phyloP scores from a whole-genome alignment of 768 basidiomycete genomes.

The Pleurotus sapidus region DNA sequence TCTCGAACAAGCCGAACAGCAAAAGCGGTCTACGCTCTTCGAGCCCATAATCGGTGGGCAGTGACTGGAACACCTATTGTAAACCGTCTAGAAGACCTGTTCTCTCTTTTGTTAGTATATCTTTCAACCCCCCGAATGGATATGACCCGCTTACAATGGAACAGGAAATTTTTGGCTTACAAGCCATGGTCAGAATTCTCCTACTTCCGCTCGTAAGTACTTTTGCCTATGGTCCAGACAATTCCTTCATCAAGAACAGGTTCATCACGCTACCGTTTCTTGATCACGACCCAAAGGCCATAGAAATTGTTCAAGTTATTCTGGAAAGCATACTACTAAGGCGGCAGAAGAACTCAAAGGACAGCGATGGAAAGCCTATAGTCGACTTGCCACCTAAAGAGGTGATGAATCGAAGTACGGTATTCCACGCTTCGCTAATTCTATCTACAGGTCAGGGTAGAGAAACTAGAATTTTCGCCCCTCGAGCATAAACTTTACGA shows the following conservation, averaged over 20 bases:
- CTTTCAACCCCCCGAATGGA: not conserved
- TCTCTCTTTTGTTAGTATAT: conserved; percentile 64
- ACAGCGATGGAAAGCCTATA: conserved; percentile 80
- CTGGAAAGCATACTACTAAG: conserved; percentile 84
- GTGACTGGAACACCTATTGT: conserved; percentile 95
- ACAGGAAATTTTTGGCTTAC: conserved; percentile 74
- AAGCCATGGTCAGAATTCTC: conserved; percentile 79
- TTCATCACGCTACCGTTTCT: conserved; percentile 93
- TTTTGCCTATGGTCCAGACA: too few relatives aligned
- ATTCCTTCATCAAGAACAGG: conserved; percentile 28
- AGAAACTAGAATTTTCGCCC: conserved; percentile 76
- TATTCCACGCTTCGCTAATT: not conserved
- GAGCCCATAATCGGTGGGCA: conserved; percentile 82
- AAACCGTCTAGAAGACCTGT: conserved; percentile 89
- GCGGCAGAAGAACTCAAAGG: conserved; percentile 92
- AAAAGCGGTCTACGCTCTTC: conserved; percentile 83
- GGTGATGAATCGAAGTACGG: conserved; percentile 29
- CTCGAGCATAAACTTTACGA: conserved; percentile 88
- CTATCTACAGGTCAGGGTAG: conserved; percentile 52
- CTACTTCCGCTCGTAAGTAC: conserved; percentile 83
- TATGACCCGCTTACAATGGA: not conserved
- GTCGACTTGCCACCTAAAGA: conserved; percentile 88
- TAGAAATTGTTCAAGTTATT: conserved; percentile 94
- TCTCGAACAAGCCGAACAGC: conserved; percentile 85
- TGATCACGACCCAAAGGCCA: conserved; percentile 86